These are phyloP conservation scores for Candida glaebosa DNA, from an alignment of 805 yeast genomes.

Conservation along the genomic window DNA sequence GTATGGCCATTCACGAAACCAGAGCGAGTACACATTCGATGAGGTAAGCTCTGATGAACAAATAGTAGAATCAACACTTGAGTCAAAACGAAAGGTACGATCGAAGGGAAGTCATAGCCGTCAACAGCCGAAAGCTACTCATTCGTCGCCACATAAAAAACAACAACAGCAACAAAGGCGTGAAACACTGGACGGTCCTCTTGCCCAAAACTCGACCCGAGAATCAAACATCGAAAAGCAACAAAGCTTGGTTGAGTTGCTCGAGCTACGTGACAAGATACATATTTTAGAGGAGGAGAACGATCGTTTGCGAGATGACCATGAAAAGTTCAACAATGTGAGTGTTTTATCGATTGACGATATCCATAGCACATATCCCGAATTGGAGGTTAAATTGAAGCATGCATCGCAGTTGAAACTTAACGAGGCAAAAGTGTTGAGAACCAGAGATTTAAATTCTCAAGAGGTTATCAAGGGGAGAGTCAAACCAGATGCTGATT, in stretches of 20 bases:
- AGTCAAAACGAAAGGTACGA: too few species aligned
- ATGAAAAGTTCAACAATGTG: conserved; percentile 1
- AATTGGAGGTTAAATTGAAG: conserved; percentile 30
- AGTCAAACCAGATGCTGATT: conserved; percentile 30
- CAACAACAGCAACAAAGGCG: background rate
- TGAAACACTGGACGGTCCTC: background rate
- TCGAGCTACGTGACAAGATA: conserved; percentile 3
- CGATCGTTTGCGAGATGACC: background rate
- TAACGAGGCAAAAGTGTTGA: conserved; percentile 5
- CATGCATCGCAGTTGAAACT: conserved; percentile 32
- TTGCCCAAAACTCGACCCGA: background rate
- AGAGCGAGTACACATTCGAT: conserved; percentile 33
- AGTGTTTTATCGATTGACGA: conserved; percentile 18
- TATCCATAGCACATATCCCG: conserved; percentile 14
- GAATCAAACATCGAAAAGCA: background rate
- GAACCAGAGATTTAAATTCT: background rate
- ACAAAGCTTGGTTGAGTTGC: conserved; percentile 11
- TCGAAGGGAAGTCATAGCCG: conserved; percentile 13
- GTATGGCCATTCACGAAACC: conserved; percentile 9
- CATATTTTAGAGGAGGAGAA: conserved; percentile 3
- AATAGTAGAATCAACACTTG: conserved; percentile 5
- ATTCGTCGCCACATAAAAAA: background rate
- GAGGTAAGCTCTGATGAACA: conserved; percentile 14
- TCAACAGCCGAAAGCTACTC: conserved; percentile 6
- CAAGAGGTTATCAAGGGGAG: conserved; percentile 22